Base-by-base conservation (phyloP, 768 basidiomycete genomes). In the Xerocomus potaroensis region DNA sequence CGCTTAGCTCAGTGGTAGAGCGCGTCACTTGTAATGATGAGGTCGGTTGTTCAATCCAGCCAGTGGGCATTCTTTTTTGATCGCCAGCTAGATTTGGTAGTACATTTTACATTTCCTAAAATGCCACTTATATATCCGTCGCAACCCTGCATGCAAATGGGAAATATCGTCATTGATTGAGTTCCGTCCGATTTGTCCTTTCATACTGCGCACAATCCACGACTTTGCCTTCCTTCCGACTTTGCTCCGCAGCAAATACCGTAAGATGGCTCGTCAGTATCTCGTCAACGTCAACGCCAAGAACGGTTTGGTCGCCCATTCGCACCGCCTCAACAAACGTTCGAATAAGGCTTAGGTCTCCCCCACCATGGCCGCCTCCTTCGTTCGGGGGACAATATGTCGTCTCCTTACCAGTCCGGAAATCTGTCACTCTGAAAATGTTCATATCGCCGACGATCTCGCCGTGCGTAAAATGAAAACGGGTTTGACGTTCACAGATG, bases 371-470 rank as follows among this genome's bases (percentile, higher is more conserved):
- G 1, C 83, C 81, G 12, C 86, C 83, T 1, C 82, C 83, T 39
- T 84, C 79, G 32, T 67, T 65, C 29, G 54, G 61, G 1, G 88
- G 89, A 12, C 55, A 57, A 60, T 77, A 70, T 3, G 50, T 64
- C 36, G 68, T 79, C 40, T 66, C 71, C 33, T 49, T 51, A 19
- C 72, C 66, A 34, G 77, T 80, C 45, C 80, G 75, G 68, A 92
- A 94, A 67, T 92, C 81, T 18, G 79, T 83, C 16, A 88, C 80
- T 12, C 81, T 87, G 59, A 87, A 91, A 10, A 68, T 75, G 14
- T 47, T 65, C 88, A 90, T 90, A 63, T 94, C 79, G 22, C 91
- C 91, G n/a, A 92, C 74, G 42, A 94, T 83, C 67, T 93, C 91
- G 5, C 91, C 91, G 47, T 88, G 77, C 3, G 84, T 82, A 57